Conservation (phyloP, 768 basidiomycete genomes). For the Naganishia kalamii region DNA sequence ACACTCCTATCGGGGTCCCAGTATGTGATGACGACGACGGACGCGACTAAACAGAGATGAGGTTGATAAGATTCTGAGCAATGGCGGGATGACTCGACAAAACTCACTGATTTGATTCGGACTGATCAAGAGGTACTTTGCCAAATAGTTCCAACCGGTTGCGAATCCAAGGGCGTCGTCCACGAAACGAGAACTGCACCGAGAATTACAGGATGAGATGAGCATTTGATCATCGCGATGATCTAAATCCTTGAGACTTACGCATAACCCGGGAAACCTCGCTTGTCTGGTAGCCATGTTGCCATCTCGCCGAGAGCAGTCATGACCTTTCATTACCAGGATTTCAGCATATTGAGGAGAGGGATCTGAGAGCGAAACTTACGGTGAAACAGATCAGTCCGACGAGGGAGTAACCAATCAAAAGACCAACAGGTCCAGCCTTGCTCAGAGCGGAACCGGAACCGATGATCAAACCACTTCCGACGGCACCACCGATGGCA, state of each 20-base stretch:
- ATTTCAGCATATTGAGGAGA: not conserved
- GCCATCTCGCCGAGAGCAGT: conserved; percentile 27
- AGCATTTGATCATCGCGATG: not conserved
- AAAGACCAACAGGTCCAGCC: conserved; percentile 38
- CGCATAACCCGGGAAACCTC: conserved; percentile 43
- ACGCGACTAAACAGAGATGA: conserved; percentile 21
- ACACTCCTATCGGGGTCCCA: conserved; percentile 16
- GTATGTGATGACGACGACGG: conserved; percentile 28
- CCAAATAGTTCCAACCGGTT: conserved; percentile 34
- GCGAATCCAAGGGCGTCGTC: conserved; percentile 41
- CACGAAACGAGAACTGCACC: conserved; percentile 34
- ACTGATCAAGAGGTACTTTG: conserved; percentile 48
- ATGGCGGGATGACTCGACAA: not conserved
- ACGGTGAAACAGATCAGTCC: conserved; percentile 34
- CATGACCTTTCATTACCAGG: not conserved
- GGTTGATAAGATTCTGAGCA: not conserved
- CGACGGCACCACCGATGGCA: conserved; percentile 42
- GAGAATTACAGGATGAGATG: not conserved
- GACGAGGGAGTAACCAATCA: conserved; percentile 31
- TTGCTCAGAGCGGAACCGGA: conserved; percentile 36
- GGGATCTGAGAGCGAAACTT: conserved; percentile 35
- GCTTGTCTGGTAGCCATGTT: conserved; percentile 37
- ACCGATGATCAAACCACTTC: conserved; percentile 43
- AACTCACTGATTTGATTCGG: conserved; percentile 41
- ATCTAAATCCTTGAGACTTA: not conserved